These are phyloP conservation scores for Senecio squalidus DNA, from an alignment of 140 eudicot species.

Conservation along the genomic window DNA sequence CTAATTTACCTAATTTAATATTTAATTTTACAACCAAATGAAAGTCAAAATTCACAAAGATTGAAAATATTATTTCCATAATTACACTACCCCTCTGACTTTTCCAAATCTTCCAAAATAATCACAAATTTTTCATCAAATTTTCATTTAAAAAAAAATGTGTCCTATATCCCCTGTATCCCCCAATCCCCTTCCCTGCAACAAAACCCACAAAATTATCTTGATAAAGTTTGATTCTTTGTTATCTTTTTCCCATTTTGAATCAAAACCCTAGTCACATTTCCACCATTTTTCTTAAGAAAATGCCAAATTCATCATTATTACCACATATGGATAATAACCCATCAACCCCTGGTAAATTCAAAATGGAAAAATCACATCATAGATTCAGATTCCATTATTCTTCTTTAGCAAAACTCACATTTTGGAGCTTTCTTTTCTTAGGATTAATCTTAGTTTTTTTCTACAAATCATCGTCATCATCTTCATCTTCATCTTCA, in stretches of 20 bases:
- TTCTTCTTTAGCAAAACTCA: constrained; percentile 71
- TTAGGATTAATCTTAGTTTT: constrained; percentile 65
- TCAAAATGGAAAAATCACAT: constrained; percentile 77
- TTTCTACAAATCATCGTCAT: constrained; percentile 63
- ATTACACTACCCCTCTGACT: constrained; percentile 30
- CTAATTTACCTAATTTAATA: not conserved
- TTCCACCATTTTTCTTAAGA: not conserved
- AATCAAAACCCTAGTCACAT: constrained; percentile 39
- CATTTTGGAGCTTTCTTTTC: constrained; percentile 79
- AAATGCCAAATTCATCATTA: constrained; percentile 41
- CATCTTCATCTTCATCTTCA: constrained; percentile 22
- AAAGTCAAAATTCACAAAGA: constrained; percentile 6
- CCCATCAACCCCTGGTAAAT: constrained; percentile 94
- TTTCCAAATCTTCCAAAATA: constrained; percentile 7
- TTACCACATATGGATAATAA: constrained; percentile 51
- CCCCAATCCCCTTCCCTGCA: constrained; percentile 34
- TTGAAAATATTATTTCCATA: constrained; percentile 8
- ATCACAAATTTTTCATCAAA: constrained; percentile 18
- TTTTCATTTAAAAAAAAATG: too few species aligned
- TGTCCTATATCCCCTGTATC: constrained; percentile 38
- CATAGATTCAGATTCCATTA: constrained; percentile 47
- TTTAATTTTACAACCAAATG: constrained; percentile 25
- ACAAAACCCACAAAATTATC: not conserved
- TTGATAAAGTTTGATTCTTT: constrained; percentile 6
- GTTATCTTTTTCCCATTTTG: constrained; percentile 14